Base-by-base conservation (phyloP, 805 yeast genomes). In the Ascoidea tarda region DNA sequence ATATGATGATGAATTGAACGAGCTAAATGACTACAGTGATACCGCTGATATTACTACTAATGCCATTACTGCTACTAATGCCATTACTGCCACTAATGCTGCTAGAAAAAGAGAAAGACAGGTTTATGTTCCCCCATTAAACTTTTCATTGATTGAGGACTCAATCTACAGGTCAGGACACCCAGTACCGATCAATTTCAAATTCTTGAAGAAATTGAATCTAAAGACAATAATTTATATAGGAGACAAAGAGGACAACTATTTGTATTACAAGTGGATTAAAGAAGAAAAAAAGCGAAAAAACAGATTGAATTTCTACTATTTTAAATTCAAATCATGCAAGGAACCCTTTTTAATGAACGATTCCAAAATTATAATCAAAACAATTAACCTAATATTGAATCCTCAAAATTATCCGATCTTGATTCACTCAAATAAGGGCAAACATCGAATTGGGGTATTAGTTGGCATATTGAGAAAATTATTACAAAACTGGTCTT, bases 361-460 rank as follows among this genome's bases (percentile, higher is more conserved):
- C 55, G 79, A 81, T 57, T 77, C 81, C 4, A 71, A 70, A 5
- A 76, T 82, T 1, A 74, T 89, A 53, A 71, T 78, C 31, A 63
- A 67, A 28, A 82, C 87, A 1, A 68, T 85, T 47, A 71, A 76
- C 53, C 60, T 84, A 45, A 71, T 85, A 50, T 63, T 81, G 38
- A 76, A 84, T 59, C 72, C 72, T 49, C 78, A 81, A 12, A 89
- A 89, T 63, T 87, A 84, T 63, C 99, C 99, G 1, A 79, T 91
- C 10, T 71, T 91, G 53, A 77, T 91, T 10, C 98, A 93, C 65
- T 88, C 96, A 4, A 88, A 93, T 66, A 91, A 91, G 69, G 99
- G 99, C n/a, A 93, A 93, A 65, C 99, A 91, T 64, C 69, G 99
- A 47, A 90, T 88, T 2, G 98, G 98, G 0, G 90, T 93, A 1